These are phyloP conservation scores for Suhomyces chickasaworum DNA, from an alignment of 1,139 yeast species.

Conservation along the genomic window DNA sequence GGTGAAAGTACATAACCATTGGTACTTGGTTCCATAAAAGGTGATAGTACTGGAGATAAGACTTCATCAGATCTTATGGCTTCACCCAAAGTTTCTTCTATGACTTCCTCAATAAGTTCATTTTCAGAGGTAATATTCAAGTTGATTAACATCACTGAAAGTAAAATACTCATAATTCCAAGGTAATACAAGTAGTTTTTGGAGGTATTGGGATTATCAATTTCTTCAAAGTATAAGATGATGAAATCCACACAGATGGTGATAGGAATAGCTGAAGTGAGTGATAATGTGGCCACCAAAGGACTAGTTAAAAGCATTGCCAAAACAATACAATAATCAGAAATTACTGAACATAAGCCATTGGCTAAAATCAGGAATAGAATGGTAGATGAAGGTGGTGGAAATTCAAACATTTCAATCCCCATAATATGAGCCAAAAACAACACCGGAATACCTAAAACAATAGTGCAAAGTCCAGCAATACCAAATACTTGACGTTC, in stretches of 20 bases:
- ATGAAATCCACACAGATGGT: slow-evolving; percentile 51
- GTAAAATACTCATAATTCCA: slow-evolving; percentile 50
- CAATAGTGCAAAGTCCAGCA: slow-evolving; percentile 46
- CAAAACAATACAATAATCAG: slow-evolving; percentile 51
- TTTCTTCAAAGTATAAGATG: slow-evolving; percentile 26
- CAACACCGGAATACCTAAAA: slow-evolving; percentile 43
- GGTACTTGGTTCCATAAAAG: slow-evolving; percentile 26
- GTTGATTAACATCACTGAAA: slow-evolving; percentile 51
- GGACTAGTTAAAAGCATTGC: slow-evolving; percentile 59
- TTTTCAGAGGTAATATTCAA: slow-evolving; percentile 45
- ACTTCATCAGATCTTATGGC: slow-evolving; percentile 50
- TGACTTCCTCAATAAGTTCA: slow-evolving; percentile 49
- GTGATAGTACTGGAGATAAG: slow-evolving; percentile 51
- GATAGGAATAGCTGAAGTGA: slow-evolving; percentile 56
- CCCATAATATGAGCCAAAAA: slow-evolving; percentile 33
- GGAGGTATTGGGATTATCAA: slow-evolving; percentile 23
- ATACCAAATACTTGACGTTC: slow-evolving; percentile 51
- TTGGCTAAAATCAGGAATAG: slow-evolving; percentile 39
- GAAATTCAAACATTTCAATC: slow-evolving; percentile 45
- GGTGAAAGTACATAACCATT: slow-evolving; percentile 5
- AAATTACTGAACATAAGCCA: slow-evolving; percentile 49
- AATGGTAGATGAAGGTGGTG: slow-evolving; percentile 40
- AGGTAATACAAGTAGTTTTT: slow-evolving; percentile 38
- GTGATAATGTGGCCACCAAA: slow-evolving; percentile 51
- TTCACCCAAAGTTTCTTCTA: slow-evolving; percentile 51